Evolutionary conservation across 2,329 filamentous ascomycete species (phyloP), one percentile per base, ranked within the genome.

Genomic region (Escovopsis weberi): DNA sequence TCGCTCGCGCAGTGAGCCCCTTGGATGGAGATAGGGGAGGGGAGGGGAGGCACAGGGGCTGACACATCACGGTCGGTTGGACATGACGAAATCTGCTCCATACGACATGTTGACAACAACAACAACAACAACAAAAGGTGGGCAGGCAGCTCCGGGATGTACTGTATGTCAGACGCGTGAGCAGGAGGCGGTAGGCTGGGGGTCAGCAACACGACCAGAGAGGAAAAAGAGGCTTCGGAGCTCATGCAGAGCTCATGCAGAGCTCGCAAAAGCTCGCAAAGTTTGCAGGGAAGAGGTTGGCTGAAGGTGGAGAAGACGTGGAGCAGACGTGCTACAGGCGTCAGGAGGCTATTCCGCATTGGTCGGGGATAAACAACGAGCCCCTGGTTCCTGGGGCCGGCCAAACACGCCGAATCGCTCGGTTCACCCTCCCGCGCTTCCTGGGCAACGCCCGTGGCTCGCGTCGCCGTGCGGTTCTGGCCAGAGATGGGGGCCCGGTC

Each of bases 351-450:
- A 54, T 48, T 12, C 53, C 49, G 32, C 47, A 51, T 53, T 49
- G 39, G 49, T 43, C 26, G 43, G 37, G 46, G 48, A 50, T 55
- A 53, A 55, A 55, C 53, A 55, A 55, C 41, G 45, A 46, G 39
- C 47, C 41, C 41, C 38, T 41, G 19, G 37, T 33, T 37, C 43
- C 37, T 37, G 40, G 39, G 42, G 45, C 37, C 45, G 39, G 38
- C 47, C 50, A 49, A 51, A 53, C 48, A 53, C 43, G 44, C 44
- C 42, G 37, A 41, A 26, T 46, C 46, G 18, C 53, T 53, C 52
- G 44, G 47, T 35, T 48, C 51, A 48, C 55, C 51, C 54, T 55
- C 44, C 47, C 45, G 23, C 36, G 40, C 43, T 37, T 37, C 43
- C 37, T 41, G 35, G 38, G 41, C 23, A 37, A 37, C 35, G 18